phyloP scores from a whole-genome alignment of 2,329 filamentous ascomycete species.

The Chaetomiaceae sp. region DNA sequence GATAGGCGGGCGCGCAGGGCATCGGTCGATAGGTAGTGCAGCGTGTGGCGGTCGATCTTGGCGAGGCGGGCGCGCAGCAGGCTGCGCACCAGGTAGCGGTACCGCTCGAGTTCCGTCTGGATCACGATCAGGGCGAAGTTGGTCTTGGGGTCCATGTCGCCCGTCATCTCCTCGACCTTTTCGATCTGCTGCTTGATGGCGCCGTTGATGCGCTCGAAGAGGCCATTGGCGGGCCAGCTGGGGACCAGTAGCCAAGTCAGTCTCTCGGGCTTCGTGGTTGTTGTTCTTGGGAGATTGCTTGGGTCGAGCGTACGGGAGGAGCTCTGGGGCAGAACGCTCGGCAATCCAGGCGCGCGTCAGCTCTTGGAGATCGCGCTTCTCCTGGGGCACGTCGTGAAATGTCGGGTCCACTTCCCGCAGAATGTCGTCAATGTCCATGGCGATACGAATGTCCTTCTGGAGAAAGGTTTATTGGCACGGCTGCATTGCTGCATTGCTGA shows the following conservation, averaged over 20 bases:
- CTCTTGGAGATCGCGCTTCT: constrained; percentile 73
- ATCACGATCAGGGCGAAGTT: constrained; percentile 93
- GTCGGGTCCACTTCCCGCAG: constrained; percentile 64
- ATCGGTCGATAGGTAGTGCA: constrained; percentile 62
- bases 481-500: too few species aligned
- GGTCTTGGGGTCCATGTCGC: constrained; percentile 79
- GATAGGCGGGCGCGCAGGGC: constrained; percentile 60
- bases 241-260: not conserved
- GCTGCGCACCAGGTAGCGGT: constrained; percentile 83
- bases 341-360: constrained; percentile 90
- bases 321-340: constrained; percentile 80
- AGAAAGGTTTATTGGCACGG: too few species aligned
- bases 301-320: too few species aligned
- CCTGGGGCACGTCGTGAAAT: constrained; percentile 46
- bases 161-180: constrained; percentile 54
- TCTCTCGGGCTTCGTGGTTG: not conserved
- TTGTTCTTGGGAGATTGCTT: too few species aligned
- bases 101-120: constrained; percentile 91
- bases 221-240: constrained; percentile 60
- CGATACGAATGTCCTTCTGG: not conserved
- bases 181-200: constrained; percentile 40
- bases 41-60: constrained; percentile 77
- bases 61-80: constrained; percentile 78
- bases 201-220: constrained; percentile 78
- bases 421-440: constrained; percentile 77